A percentile compares a stretch with the other conserved stretches of the same genome.
These are phyloP conservation scores for Perilla frutescens DNA, from an alignment of 257 asterid species.

Conservation along the genomic window DNA sequence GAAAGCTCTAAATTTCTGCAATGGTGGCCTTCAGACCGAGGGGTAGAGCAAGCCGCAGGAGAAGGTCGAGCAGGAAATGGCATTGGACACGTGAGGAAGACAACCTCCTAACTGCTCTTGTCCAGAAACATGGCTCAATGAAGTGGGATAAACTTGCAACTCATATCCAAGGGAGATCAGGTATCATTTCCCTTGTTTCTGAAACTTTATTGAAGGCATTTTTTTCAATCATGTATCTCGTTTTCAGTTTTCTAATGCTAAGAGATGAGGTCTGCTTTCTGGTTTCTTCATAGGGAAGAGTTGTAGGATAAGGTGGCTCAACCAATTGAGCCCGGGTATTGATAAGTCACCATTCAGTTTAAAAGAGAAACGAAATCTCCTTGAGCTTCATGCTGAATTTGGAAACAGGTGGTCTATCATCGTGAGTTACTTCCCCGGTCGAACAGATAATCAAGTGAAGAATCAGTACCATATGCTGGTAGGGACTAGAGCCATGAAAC, in stretches of 20 bases:
- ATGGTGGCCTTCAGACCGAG: constrained; percentile 33
- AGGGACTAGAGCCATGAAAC: constrained; percentile 29
- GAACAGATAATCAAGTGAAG: constrained; percentile 57
- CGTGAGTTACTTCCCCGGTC: constrained; percentile 34
- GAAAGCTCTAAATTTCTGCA: constrained; percentile 23
- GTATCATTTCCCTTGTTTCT: constrained; percentile 34
- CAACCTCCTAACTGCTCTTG: constrained; percentile 29
- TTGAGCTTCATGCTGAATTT: constrained; percentile 35
- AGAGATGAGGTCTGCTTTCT: constrained; percentile 17
- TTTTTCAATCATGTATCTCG: constrained; percentile 15
- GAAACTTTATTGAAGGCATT: background rate
- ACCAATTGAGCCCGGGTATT: constrained; percentile 49
- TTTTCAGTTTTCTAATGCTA: constrained; percentile 20
- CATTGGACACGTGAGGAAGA: constrained; percentile 54
- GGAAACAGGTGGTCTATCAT: constrained; percentile 55
- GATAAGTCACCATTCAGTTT: constrained; percentile 41
- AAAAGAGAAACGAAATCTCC: constrained; percentile 42
- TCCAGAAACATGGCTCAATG: constrained; percentile 36
- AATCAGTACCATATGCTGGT: constrained; percentile 49
- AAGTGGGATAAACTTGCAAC: constrained; percentile 48
- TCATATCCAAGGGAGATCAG: constrained; percentile 48
- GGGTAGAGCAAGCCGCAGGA: constrained; percentile 14
- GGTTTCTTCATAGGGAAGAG: constrained; percentile 48
- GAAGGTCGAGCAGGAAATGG: constrained; percentile 25
- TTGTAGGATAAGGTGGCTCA: constrained; percentile 57